These are phyloP conservation scores for Silene uniflora DNA, from an alignment of 148 eudicot species.

Conservation along the genomic window DNA sequence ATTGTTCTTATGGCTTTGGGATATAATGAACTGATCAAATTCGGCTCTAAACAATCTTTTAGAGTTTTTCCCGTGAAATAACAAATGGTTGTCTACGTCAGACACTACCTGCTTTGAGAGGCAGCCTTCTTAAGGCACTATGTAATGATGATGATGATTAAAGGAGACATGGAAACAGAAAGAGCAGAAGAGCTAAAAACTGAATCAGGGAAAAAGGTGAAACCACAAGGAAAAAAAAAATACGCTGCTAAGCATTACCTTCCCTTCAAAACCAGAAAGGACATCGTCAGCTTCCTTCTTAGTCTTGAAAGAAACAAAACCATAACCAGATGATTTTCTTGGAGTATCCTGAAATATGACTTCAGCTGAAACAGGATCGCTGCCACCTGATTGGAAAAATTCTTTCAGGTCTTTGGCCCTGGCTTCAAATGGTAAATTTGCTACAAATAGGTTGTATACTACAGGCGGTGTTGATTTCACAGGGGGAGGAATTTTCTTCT, in stretches of 20 bases:
- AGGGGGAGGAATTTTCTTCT: conserved; percentile 35
- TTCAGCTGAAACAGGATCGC: conserved; percentile 58
- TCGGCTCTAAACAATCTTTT: neutral
- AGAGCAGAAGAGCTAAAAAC: neutral
- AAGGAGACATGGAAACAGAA: neutral
- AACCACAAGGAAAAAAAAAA: neutral
- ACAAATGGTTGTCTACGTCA: neutral
- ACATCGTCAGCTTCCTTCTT: conserved; percentile 82
- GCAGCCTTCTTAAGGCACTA: neutral
- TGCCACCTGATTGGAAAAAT: conserved; percentile 54
- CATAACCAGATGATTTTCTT: conserved; percentile 75
- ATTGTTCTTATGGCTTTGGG: neutral
- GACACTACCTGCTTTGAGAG: neutral
- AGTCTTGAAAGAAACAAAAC: conserved; percentile 78
- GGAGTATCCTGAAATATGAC: conserved; percentile 62
- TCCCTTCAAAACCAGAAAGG: conserved; percentile 55
- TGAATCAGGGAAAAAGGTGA: neutral
- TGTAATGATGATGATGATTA: neutral
- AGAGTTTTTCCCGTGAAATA: neutral
- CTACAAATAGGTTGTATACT: conserved; percentile 65
- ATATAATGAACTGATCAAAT: neutral
- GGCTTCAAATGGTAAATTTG: conserved; percentile 64
- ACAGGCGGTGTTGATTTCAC: conserved; percentile 44
- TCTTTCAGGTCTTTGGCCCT: conserved; percentile 71
- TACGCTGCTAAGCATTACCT: conserved; percentile 43